phyloP scores from a whole-genome alignment of 2,329 filamentous ascomycete species.

The Drechslerella coelobrocha region DNA sequence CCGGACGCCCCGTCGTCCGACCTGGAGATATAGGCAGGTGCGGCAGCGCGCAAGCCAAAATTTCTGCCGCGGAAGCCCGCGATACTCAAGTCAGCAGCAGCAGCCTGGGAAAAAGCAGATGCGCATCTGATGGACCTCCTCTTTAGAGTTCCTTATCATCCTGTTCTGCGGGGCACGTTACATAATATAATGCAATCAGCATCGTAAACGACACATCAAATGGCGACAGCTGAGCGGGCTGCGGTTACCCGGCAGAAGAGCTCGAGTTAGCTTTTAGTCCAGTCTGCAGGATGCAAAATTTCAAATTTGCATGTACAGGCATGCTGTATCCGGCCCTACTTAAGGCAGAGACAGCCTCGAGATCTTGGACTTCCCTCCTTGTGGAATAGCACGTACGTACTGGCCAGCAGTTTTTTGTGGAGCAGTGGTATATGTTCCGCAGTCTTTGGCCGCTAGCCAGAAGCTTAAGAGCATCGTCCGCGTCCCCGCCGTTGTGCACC shows the following conservation, averaged over 20 bases:
- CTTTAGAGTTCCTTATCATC: slow-evolving; percentile 32
- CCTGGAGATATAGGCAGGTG: slow-evolving; percentile 40
- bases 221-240: neutral
- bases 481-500: neutral
- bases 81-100: slow-evolving; percentile 9
- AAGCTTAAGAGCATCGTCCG: too few species aligned
- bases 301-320: too few species aligned
- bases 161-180: slow-evolving; percentile 11
- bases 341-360: neutral
- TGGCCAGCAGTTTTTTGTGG: too few species aligned
- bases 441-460: neutral
- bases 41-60: slow-evolving; percentile 8
- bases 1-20: slow-evolving; percentile 9
- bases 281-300: neutral
- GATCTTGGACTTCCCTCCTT: neutral
- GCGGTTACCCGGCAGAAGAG: neutral
- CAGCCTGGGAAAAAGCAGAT: neutral
- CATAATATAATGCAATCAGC: neutral
- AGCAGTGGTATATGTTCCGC: neutral
- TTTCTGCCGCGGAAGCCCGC: slow-evolving; percentile 15
- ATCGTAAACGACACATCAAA: neutral
- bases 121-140: slow-evolving; percentile 14
- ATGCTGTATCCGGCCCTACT: neutral
- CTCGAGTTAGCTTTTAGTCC: neutral
- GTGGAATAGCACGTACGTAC: too few species aligned